phyloP scores from a whole-genome alignment of 257 asterid species.

The Haberlea rhodopensis region DNA sequence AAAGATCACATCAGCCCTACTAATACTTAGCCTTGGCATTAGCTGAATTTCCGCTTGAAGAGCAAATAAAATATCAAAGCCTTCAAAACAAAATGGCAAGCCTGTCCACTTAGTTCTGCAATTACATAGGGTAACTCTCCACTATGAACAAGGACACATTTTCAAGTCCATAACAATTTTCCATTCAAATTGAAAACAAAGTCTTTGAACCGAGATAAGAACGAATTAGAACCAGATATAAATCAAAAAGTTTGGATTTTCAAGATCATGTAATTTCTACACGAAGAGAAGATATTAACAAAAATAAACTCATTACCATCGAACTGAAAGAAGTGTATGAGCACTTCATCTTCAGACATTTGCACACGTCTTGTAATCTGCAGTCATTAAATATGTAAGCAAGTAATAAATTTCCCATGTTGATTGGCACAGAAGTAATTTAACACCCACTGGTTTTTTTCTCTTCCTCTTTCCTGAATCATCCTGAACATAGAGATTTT shows the following conservation, averaged over 20 bases:
- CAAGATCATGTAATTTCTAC: background rate
- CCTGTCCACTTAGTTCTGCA: no score
- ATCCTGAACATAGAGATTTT: slow-evolving; percentile 31
- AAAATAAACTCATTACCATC: slow-evolving; percentile 62
- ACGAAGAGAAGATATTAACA: slow-evolving; percentile 1
- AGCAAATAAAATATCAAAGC: no score
- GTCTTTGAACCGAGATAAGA: background rate
- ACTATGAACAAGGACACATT: background rate
- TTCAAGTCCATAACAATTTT: background rate
- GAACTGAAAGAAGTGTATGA: slow-evolving; percentile 76
- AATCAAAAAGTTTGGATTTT: background rate
- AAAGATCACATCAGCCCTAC: background rate
- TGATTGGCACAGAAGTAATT: slow-evolving; percentile 19
- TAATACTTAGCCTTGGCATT: background rate
- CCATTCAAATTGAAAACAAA: background rate
- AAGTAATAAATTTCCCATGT: slow-evolving; percentile 14
- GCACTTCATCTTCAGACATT: slow-evolving; percentile 85
- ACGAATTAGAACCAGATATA: slow-evolving; percentile 1
- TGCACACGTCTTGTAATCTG: slow-evolving; percentile 72
- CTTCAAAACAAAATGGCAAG: no score
- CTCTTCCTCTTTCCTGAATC: slow-evolving; percentile 56
- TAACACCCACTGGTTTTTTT: slow-evolving; percentile 58
- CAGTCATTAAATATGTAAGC: slow-evolving; percentile 21
- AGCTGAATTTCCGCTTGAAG: background rate
- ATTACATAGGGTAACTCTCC: background rate